Evolutionary conservation across 1,284 basidiomycete genomes (phyloP).

Genomic region (Trichosporon sp.): DNA sequence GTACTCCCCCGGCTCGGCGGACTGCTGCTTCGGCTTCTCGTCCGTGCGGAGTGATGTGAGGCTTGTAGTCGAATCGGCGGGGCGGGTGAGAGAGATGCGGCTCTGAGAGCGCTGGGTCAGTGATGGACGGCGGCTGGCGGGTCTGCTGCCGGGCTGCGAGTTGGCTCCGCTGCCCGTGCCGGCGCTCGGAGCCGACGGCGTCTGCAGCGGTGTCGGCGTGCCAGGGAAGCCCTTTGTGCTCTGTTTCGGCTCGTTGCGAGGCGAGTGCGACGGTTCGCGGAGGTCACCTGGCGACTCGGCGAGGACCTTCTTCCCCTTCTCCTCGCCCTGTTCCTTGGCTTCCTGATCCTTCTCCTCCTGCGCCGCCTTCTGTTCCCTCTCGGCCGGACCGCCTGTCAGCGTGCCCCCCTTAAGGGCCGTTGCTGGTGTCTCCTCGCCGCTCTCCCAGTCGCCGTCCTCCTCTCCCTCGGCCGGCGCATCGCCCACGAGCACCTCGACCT

Average conservation of each 20-base stretch:
- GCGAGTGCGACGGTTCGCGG: background rate
- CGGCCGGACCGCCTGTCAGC: background rate
- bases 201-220: background rate
- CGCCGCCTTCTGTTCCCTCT: background rate
- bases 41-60: background rate
- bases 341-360: slow-evolving; percentile 2
- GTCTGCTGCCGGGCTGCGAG: background rate
- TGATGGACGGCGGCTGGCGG: background rate
- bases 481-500: slow-evolving; percentile 14
- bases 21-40: slow-evolving; percentile 8
- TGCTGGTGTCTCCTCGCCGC: slow-evolving; percentile 17
- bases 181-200: background rate
- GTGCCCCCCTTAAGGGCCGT: background rate
- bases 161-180: background rate
- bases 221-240: background rate
- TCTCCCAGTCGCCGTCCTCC: slow-evolving; percentile 18
- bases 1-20: background rate
- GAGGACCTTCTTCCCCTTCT: background rate
- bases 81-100: background rate
- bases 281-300: background rate
- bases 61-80: background rate
- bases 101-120: background rate
- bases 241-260: background rate
- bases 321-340: background rate
- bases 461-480: background rate